Evolutionary conservation across 768 basidiomycete genomes (phyloP).

Genomic region (Termitomyces bulborhizus): DNA sequence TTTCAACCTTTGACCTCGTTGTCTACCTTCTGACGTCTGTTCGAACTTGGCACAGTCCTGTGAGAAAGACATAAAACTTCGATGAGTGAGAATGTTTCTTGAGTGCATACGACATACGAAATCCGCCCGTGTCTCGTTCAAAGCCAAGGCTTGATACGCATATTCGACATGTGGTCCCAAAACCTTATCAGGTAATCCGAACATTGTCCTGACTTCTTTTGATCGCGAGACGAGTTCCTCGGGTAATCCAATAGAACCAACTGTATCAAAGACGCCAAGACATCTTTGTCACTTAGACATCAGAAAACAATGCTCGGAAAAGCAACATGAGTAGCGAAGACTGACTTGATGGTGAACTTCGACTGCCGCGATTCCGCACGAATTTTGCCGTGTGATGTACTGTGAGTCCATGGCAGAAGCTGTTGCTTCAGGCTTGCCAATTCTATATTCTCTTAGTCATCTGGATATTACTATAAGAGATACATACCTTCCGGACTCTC

Average conservation of each 20-base stretch:
- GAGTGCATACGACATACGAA: conserved; percentile 44
- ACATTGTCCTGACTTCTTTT: conserved; percentile 41
- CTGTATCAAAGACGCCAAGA: conserved; percentile 73
- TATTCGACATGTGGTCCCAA: conserved; percentile 59
- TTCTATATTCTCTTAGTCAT: neutral
- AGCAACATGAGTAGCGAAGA: neutral
- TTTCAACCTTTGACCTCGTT: conserved; percentile 52
- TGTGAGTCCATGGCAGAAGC: conserved; percentile 50
- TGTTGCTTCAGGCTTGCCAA: conserved; percentile 27
- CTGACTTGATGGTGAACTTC: conserved; percentile 60
- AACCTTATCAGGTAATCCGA: conserved; percentile 56
- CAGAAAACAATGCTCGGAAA: neutral
- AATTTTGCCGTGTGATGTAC: conserved; percentile 43
- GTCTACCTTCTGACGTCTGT: conserved; percentile 44
- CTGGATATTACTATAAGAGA: neutral
- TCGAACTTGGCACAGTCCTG: conserved; percentile 57
- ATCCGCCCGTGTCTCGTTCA: conserved; percentile 61
- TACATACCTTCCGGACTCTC: conserved; percentile 37
- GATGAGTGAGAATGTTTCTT: neutral
- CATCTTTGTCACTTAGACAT: conserved; percentile 32
- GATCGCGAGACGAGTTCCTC: conserved; percentile 50
- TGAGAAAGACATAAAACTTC: neutral
- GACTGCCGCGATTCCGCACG: conserved; percentile 41
- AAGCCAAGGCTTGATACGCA: conserved; percentile 65
- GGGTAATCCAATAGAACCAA: conserved; percentile 67